Conservation (phyloP, 192 early-diverging fungal species). For the Gaertneriomyces sp. region DNA sequence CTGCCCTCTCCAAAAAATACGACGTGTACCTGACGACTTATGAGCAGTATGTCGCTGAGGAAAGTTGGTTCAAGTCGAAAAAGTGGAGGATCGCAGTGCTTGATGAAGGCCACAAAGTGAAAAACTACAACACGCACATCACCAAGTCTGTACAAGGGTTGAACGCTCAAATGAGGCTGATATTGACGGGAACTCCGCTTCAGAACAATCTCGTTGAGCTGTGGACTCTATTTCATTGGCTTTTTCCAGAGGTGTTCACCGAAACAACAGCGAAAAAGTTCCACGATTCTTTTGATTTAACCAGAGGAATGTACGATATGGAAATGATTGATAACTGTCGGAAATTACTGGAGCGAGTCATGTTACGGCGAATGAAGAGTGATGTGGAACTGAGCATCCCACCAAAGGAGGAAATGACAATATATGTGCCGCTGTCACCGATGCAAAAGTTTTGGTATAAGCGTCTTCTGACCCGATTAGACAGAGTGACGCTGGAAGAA, state of each 20-base stretch:
- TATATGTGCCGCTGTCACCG: constrained; percentile 33
- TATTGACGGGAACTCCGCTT: constrained; percentile 94
- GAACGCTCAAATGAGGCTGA: constrained; percentile 73
- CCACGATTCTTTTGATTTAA: constrained; percentile 33
- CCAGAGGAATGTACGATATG: constrained; percentile 29
- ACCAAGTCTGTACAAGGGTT: constrained; percentile 77
- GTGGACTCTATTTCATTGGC: constrained; percentile 70
- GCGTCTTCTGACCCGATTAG: constrained; percentile 37
- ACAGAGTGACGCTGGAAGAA: constrained; percentile 31
- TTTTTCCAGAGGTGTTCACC: constrained; percentile 64
- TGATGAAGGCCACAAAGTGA: constrained; percentile 95
- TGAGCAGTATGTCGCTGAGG: constrained; percentile 39
- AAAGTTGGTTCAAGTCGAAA: constrained; percentile 31
- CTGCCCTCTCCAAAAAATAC: constrained; percentile 21
- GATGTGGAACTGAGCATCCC: constrained; percentile 44
- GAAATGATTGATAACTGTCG: constrained; percentile 26
- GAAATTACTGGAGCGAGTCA: constrained; percentile 37
- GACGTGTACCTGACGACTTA: constrained; percentile 49
- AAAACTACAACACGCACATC: constrained; percentile 88
- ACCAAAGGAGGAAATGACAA: constrained; percentile 40
- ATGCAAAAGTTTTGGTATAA: constrained; percentile 47
- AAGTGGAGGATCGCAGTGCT: constrained; percentile 87
- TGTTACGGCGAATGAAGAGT: constrained; percentile 39
- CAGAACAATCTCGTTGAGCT: constrained; percentile 88
- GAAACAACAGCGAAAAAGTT: constrained; percentile 24